A percentile compares a stretch with the other conserved stretches of the same genome.
Conservation (phyloP, 768 basidiomycete genomes). For the Rubroboletus satanas region DNA sequence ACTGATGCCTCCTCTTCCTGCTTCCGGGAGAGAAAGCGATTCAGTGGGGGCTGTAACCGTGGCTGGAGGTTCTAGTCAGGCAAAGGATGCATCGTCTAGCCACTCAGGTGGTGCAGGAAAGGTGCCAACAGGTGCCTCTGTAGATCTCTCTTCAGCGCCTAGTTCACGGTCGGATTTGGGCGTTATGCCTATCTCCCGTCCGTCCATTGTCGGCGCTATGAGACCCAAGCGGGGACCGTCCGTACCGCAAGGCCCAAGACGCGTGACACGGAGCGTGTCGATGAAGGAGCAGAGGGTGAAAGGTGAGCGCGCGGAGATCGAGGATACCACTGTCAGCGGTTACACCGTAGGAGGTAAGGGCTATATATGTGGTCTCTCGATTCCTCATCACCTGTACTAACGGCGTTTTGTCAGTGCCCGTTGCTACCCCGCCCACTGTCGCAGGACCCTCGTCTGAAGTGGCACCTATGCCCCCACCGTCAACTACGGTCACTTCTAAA, state of each 20-base stretch:
- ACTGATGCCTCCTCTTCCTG: conserved; percentile 2
- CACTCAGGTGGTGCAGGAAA: background rate
- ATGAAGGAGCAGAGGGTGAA: conserved; percentile 20
- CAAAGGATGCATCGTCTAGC: background rate
- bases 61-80: background rate
- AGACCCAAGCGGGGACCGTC: conserved; percentile 18
- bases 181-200: background rate
- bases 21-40: background rate
- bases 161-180: background rate
- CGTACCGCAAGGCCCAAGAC: conserved; percentile 10
- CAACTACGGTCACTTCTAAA: background rate
- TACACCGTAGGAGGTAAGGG: conserved; percentile 1
- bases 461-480: background rate
- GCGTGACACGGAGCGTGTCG: conserved; percentile 29
- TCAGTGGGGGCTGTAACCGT: background rate
- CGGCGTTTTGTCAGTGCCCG: background rate
- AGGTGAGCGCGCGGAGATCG: background rate
- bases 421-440: background rate
- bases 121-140: background rate
- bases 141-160: background rate
- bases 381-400: conserved; percentile 1
- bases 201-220: conserved; percentile 7
- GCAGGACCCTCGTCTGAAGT: background rate
- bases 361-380: background rate
- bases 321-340: background rate